Base-by-base conservation (phyloP, 495 filamentous ascomycete species). In the Letharia columbiana region DNA sequence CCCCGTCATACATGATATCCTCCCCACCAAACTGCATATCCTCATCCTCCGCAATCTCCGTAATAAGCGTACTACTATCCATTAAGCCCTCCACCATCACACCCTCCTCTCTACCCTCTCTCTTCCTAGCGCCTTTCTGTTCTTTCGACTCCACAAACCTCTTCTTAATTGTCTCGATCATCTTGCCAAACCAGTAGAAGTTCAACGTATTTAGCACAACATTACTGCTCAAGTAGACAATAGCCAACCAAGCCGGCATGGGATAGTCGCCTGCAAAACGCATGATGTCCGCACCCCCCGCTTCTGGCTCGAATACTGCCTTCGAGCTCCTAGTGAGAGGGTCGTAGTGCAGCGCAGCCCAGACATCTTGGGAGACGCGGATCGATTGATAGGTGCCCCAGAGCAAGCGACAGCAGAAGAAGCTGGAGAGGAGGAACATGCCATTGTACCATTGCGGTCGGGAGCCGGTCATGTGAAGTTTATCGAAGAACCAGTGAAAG, bases 401-500 rank as follows among this genome's bases (percentile, higher is more conserved):
- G 70, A 95, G 77, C 17, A 99, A 82, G 64, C 94, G 91, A 75
- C 91, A 95, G 75, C 75, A 83, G 80, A 96, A 94, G 80, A 99
- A 99, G 58, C 84, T 86, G 56, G 72, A 66, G 57, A 90, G 78
- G 23, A 92, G 83, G 33, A 73, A 33, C 74, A 93, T 85, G 71
- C 92, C 92, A 75, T 97, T 97, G 77, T 92, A 89, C 71, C 93
- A 86, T 77, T 97, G 92, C 57, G 83, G 68, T 20, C 75, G 81
- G 67, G 89, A 89, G 61, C 94, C 94, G 33, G 95, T 99, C 83
- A 96, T 88, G 75, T 89, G 86, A 71, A 97, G 81, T 79, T 99
- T 99, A 80, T 99, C 94, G 73, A 89, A 92, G 83, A 99, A 98
- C 94, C 94, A 99, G 82, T 99, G 94, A 77, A 98, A 89, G 75